Conservation (phyloP, 306 rosid genomes). For the Sesbania bispinosa region DNA sequence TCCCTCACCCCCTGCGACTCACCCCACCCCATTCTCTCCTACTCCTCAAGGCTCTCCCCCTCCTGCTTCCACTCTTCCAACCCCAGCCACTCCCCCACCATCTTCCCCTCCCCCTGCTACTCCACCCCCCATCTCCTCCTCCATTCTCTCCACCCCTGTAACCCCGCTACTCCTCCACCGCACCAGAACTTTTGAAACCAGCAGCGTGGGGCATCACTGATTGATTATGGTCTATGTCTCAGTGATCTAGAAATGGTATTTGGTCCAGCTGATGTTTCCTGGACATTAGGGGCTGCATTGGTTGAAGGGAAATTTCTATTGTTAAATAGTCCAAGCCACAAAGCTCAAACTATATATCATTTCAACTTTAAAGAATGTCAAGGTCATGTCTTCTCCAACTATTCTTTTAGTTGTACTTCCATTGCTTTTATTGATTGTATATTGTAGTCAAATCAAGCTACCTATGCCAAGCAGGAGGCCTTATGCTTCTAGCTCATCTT, state of each 20-base stretch:
- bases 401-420: slow-evolving; percentile 55
- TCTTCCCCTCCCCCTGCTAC: too few species aligned
- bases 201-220: slow-evolving; percentile 86
- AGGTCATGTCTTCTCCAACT: slow-evolving; percentile 50
- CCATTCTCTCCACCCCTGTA: too few species aligned
- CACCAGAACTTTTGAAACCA: too few species aligned
- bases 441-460: slow-evolving; percentile 61
- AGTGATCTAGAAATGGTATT: slow-evolving; percentile 59
- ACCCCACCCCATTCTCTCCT: too few species aligned
- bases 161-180: too few species aligned
- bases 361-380: slow-evolving; percentile 33
- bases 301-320: slow-evolving; percentile 55
- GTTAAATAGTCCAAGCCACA: slow-evolving; percentile 26
- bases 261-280: slow-evolving; percentile 83
- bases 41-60: too few species aligned
- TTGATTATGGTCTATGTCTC: slow-evolving; percentile 64
- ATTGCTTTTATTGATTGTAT: slow-evolving; percentile 54
- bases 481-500: slow-evolving; percentile 36
- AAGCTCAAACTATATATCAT: slow-evolving; percentile 26
- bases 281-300: slow-evolving; percentile 89
- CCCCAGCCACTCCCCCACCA: too few species aligned
- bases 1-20: too few species aligned
- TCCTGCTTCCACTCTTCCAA: too few species aligned
- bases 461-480: slow-evolving; percentile 62
- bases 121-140: too few species aligned